Evolutionary conservation across 2,329 filamentous ascomycete species (phyloP).

Genomic region (Venturia aucupariae): DNA sequence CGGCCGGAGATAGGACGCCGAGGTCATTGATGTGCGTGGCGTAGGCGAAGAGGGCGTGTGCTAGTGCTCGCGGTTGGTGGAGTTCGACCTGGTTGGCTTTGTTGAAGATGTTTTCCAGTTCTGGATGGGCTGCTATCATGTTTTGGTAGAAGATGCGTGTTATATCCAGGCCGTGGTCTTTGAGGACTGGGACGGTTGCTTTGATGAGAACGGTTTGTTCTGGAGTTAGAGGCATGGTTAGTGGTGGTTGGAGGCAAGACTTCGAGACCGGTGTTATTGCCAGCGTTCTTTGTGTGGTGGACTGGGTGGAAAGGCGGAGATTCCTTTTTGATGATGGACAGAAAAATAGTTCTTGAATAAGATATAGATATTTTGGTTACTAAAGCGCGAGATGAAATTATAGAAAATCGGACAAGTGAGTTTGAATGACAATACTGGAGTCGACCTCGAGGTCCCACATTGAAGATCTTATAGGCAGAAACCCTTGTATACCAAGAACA

Average conservation of each 20-base stretch:
- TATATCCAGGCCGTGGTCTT: constrained; percentile 58
- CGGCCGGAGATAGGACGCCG: constrained; percentile 44
- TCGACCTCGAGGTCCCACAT: background rate
- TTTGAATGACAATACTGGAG: too few species aligned
- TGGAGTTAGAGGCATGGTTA: constrained; percentile 41
- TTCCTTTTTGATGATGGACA: background rate
- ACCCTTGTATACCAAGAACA: background rate
- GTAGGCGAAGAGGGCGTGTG: constrained; percentile 59
- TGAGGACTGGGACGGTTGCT: constrained; percentile 60
- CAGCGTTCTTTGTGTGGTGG: background rate
- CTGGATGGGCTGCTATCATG: constrained; percentile 56
- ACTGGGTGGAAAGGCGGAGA: background rate
- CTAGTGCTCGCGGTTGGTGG: constrained; percentile 61
- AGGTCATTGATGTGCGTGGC: constrained; percentile 64
- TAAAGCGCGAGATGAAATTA: background rate
- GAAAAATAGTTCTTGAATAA: background rate
- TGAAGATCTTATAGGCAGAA: background rate
- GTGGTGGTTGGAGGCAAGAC: background rate
- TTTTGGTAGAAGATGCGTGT: constrained; percentile 63
- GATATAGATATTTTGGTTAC: background rate
- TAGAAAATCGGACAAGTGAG: background rate
- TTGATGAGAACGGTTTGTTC: constrained; percentile 58
- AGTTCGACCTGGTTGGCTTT: constrained; percentile 58
- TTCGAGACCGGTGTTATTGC: background rate
- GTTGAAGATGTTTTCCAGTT: constrained; percentile 64